Evolutionary conservation across 2,329 filamentous ascomycete species (phyloP).

Genomic region (Diaporthe citrichinensis): DNA sequence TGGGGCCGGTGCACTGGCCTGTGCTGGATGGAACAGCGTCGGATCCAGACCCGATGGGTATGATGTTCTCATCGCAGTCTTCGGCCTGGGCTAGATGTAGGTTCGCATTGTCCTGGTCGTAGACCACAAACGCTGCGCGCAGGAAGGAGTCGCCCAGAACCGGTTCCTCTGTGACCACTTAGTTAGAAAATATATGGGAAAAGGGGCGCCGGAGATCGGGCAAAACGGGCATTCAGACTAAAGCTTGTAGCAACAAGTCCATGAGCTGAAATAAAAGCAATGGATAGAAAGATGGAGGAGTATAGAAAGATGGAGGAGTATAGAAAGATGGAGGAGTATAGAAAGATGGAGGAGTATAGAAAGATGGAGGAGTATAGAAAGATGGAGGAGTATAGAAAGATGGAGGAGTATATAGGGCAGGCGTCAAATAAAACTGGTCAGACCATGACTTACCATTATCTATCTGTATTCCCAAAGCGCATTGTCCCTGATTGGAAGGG

Average conservation of each 20-base stretch:
- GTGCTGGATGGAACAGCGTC: slow-evolving; percentile 26
- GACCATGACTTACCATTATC: slow-evolving; percentile 31
- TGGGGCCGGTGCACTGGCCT: slow-evolving; percentile 5
- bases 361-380: not conserved
- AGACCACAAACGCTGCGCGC: slow-evolving; percentile 61
- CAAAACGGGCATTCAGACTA: not conserved
- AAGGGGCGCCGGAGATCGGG: not conserved
- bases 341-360: not conserved
- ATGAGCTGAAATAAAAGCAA: not conserved
- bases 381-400: too few relatives aligned
- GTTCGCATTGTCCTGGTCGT: slow-evolving; percentile 59
- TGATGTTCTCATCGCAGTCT: slow-evolving; percentile 26
- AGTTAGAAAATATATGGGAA: slow-evolving; percentile 34
- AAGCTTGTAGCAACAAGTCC: not conserved
- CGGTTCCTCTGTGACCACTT: slow-evolving; percentile 54
- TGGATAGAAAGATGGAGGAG: not conserved
- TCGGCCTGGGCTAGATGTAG: slow-evolving; percentile 38
- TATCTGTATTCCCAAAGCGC: slow-evolving; percentile 56
- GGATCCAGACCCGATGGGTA: slow-evolving; percentile 2
- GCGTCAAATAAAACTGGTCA: not conserved
- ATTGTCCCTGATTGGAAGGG: slow-evolving; percentile 50
- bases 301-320: not conserved
- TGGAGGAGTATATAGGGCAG: not conserved
- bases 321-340: not conserved
- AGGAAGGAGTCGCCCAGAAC: slow-evolving; percentile 61